Evolutionary conservation across 179 eudicot genomes (phyloP), one percentile per base, ranked within the genome.

Genomic region (Gypsophila paniculata): DNA sequence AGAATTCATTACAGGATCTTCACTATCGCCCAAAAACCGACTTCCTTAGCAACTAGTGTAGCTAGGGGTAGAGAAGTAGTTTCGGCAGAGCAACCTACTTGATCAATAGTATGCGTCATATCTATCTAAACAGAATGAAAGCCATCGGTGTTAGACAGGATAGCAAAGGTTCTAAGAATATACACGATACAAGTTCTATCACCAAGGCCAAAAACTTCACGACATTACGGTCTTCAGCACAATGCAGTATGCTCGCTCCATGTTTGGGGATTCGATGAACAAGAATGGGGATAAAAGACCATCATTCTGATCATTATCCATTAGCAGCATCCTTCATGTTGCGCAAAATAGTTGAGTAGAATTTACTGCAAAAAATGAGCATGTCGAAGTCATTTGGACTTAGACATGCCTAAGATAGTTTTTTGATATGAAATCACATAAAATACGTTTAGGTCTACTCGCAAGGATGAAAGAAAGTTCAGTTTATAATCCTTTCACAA

Each of bases 181-280:
- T 69, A 60, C 70, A 74, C 75, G 65, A 65, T 38, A 36, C 36
- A 48, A 9, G 26, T 42, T 42, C 72, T 65, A 70, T 61, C 65
- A 66, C 39, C 7, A 42, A 21, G 53, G 74, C 63, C 72, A 6
- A 25, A 49, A 63, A 32, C 71, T 48, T 58, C 17, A 60, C 7
- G 13, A 44, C 29, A 4, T 11, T 18, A 49, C 13, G 12, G 15
- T 12, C 46, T 46, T 6, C 13, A 32, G 18, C 69, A 70, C 22
- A 52, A 54, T 26, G 26, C 46, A 21, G 23, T 53, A 42, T n/a
- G n/a, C n/a, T 34, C 7, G 73, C 63, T 26, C 69, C 70, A 71
- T 65, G 59, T 42, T 52, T 54, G 46, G 46, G 36, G 61, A 64
- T 72, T 72, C 39, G 55, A 59, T 59, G 72, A 60, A 60, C 60